Evolutionary conservation across 2,329 filamentous ascomycete species (phyloP), one percentile per base, ranked within the genome.

Genomic region (Pseudocercospora macadamiae): DNA sequence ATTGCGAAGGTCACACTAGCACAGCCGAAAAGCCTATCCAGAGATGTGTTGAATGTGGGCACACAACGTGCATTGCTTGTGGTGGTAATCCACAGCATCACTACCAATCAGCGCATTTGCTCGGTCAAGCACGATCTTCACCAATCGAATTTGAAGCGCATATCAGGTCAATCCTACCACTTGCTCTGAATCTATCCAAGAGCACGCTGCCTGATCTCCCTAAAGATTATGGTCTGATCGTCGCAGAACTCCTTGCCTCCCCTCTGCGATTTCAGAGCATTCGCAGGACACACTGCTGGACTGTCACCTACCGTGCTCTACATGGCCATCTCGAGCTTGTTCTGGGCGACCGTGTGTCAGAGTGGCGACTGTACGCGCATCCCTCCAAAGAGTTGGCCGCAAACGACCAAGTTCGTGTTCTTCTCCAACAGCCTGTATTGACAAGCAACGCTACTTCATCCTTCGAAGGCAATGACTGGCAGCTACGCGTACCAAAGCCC

Each of bases 41-140:
- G 32, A 64, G 71, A 34, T 88, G 86, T 64, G 66, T 63, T 0
- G 68, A 77, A 4, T 89, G 86, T 63, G 73, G 70, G 0, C 81
- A 87, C 63, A 83, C 81, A 2, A 79, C 80, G 9, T 88, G 85
- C 67, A 66, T 72, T 1, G 68, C 70, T 4, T 88, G 85, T 64
- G 80, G 77, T 1, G 79, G 79, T 2, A 85, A 85, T 37, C 85
- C 86, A 0, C 63, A 65, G 6, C 83, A 85, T 63, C 62, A 68
- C 2, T 85, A 82, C 57, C 19, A 34, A 1, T 45, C 57, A 4
- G 25, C 52, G 3, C 58, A 39, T 0, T 30, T 64, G 1, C 16
- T 57, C 5, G 56, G 30, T 51, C 32, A 60, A 19, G 30, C 57
- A 4, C 77, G 81, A 6, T 66, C 68, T 14, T 53, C 68, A 1